A percentile compares a stretch with the other conserved stretches of the same genome.
Conservation (phyloP, 164 flowering plant species). For the Warburgia ugandensis region DNA sequence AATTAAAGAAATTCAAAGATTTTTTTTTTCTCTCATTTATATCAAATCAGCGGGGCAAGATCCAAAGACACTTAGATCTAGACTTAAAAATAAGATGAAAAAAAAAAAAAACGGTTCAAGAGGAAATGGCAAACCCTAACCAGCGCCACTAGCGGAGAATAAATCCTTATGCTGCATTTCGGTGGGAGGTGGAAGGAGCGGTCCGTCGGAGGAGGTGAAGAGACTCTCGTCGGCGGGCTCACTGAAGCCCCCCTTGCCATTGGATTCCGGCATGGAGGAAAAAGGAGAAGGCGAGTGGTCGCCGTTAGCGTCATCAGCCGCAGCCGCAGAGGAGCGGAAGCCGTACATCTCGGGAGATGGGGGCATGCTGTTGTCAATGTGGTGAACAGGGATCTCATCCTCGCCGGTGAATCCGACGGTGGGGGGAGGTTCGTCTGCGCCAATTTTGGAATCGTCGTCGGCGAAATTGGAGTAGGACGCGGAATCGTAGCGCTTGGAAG, state of each 20-base stretch:
- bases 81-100: too few relatives aligned
- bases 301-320: conserved; percentile 5
- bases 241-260: conserved; percentile 27
- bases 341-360: conserved; percentile 46
- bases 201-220: conserved; percentile 71
- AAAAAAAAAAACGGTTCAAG: neutral
- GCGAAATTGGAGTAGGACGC: conserved; percentile 22
- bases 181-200: conserved; percentile 75
- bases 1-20: neutral
- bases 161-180: conserved; percentile 65
- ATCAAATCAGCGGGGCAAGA: too few relatives aligned
- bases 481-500: conserved; percentile 35
- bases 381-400: conserved; percentile 50
- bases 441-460: conserved; percentile 14
- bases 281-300: conserved; percentile 36
- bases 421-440: conserved; percentile 11
- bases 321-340: conserved; percentile 20
- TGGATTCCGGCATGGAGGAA: conserved; percentile 28
- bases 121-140: conserved; percentile 31
- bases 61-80: too few relatives aligned
- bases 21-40: too few relatives aligned
- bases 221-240: conserved; percentile 31
- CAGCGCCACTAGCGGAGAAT: conserved; percentile 91
- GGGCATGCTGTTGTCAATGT: too few relatives aligned
- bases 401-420: conserved; percentile 22